Conservation (phyloP, 805 yeast genomes). For the Brettanomyces bruxellensis region DNA sequence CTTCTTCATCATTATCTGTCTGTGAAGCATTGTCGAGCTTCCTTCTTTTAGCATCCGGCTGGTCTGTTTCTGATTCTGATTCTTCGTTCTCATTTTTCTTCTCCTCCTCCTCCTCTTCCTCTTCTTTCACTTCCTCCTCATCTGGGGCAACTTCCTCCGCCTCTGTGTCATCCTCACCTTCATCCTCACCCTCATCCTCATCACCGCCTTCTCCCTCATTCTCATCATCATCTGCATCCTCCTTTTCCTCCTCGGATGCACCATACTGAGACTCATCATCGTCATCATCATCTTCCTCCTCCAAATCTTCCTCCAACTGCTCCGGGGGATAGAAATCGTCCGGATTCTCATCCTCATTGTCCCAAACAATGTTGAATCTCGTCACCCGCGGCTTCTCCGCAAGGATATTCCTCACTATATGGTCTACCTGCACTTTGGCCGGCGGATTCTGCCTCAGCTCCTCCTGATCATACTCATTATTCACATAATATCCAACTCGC, state of each 20-base stretch:
- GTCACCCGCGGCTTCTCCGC: constrained; percentile 98
- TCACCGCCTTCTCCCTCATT: constrained; percentile 19
- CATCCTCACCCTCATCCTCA: constrained; percentile 12
- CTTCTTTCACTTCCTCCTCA: constrained; percentile 34
- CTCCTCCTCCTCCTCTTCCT: constrained; percentile 27
- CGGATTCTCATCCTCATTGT: constrained; percentile 44
- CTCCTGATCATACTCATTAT: constrained; percentile 91
- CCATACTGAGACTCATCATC: constrained; percentile 52
- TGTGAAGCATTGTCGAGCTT: constrained; percentile 18
- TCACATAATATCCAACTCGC: constrained; percentile 94
- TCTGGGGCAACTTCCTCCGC: constrained; percentile 17
- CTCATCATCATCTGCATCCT: constrained; percentile 29
- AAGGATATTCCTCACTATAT: constrained; percentile 84
- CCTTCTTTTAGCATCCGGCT: constrained; percentile 9
- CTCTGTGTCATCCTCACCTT: constrained; percentile 19
- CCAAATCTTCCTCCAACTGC: constrained; percentile 53
- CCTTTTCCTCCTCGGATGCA: constrained; percentile 32
- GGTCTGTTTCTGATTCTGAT: constrained; percentile 16
- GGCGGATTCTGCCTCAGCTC: constrained; percentile 93
- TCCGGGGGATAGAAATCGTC: constrained; percentile 73
- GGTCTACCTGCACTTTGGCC: constrained; percentile 84
- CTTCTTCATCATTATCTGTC: constrained; percentile 15
- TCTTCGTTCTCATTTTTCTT: constrained; percentile 14
- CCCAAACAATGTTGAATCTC: constrained; percentile 95
- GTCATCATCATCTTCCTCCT: constrained; percentile 43